Evolutionary conservation across 2,329 filamentous ascomycete genomes (phyloP), one percentile per base, ranked within the genome.

Genomic region (Chaetomiaceae sp.): DNA sequence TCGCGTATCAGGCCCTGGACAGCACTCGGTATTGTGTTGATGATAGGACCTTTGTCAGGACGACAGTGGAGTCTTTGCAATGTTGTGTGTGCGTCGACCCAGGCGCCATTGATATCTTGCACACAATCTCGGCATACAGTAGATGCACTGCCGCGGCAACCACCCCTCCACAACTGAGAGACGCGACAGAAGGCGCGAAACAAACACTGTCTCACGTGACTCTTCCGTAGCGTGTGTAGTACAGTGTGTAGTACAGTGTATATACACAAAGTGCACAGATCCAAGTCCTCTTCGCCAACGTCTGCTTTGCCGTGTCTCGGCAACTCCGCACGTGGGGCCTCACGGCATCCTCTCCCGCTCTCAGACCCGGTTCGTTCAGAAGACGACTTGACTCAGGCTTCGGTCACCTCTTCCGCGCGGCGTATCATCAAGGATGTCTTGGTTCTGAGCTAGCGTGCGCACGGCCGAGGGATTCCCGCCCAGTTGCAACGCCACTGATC

Each of bases 171-270:
- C 18, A 13, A 25, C 21, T 3, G 37, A 18, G 2, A 18, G 34
- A 40, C 38, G 55, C 56, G 59, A 44, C 54, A 44, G 34, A 40
- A 52, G 30, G 45, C 60, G 50, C 60, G 60, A 58, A 55, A 45
- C 32, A 40, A 51, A 58, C 60, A 48, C 60, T 42, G 21, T 2
- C 11, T 53, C 60, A 62, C 58, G 60, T 62, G 60, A 62, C 18
- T 10, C 21, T 20, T 20, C 27, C 11, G 10, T 34, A 11, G 6
- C 20, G 1, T 11, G 3, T 8, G 2, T 3, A 16, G 10, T 6
- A 45, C 23, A 9, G 48, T 44, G 21, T 32, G 14, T 10, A 9
- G 2, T 4, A 34, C 37, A 33, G 20, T 25, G 18, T 45, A 3
- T 0, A 23, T 34, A 3, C 13, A n/a, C 11, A 34, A 25, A 13